Evolutionary conservation across 78 protist genomes (phyloP).

Genomic region (Dictyostelium purpureum): DNA sequence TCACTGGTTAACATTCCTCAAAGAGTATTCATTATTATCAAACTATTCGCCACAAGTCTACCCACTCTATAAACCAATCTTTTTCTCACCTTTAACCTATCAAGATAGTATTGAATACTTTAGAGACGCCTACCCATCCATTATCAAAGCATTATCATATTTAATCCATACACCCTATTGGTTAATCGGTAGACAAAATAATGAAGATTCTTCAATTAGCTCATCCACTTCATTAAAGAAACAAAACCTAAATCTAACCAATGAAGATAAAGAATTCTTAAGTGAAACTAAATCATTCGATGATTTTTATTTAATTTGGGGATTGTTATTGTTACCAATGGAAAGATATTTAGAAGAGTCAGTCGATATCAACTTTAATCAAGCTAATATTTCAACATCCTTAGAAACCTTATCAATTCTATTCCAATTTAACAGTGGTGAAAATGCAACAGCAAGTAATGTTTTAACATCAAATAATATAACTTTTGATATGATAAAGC

Average conservation of each 20-base stretch:
- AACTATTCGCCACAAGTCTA: conserved; percentile 28
- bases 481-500: not conserved
- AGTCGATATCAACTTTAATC: conserved; percentile 6
- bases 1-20: conserved; percentile 58
- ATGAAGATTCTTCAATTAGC: not conserved
- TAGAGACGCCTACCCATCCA: conserved; percentile 57
- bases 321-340: conserved; percentile 18
- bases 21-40: conserved; percentile 49
- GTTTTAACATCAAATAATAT: not conserved
- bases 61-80: conserved; percentile 35
- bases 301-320: conserved; percentile 26
- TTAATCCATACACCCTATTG: conserved; percentile 47
- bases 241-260: not conserved
- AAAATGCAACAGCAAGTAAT: conserved; percentile 20
- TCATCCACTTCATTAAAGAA: not conserved
- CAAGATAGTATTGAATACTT: conserved; percentile 55
- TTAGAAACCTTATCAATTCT: conserved; percentile 1
- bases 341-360: conserved; percentile 52
- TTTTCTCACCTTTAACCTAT: conserved; percentile 55
- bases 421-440: conserved; percentile 26
- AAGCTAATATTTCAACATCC: not conserved
- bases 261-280: not conserved
- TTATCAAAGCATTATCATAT: conserved; percentile 25
- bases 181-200: conserved; percentile 30
- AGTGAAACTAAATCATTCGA: conserved; percentile 40